Percentiles rank a stretch among this genome's conserved stretches.
Evolutionary conservation across 176 grass and related monocot genomes (phyloP).

Genomic region (Zoysia pacifica): DNA sequence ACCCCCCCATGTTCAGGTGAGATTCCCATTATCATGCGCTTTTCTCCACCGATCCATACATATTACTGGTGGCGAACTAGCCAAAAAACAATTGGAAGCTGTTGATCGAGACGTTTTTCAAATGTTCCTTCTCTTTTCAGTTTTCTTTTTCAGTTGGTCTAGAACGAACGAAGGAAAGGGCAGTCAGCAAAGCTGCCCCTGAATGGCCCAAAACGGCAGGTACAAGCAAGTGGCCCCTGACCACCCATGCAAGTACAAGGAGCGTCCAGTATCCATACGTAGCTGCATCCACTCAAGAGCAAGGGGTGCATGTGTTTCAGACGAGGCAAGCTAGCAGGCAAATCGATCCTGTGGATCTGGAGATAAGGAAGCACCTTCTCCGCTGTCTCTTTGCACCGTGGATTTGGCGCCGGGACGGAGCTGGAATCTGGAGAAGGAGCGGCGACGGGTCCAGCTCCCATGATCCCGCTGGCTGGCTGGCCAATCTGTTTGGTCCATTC

Average conservation of each 20-base stretch:
- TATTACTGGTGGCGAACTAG: neutral
- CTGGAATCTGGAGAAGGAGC: neutral
- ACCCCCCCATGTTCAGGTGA: conserved; percentile 12
- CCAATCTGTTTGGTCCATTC: neutral
- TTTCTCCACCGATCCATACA: neutral
- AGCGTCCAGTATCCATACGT: neutral
- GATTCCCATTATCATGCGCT: conserved; percentile 20
- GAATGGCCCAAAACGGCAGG: neutral
- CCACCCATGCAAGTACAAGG: neutral
- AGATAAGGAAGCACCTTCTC: neutral
- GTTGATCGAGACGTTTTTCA: neutral
- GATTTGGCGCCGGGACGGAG: neutral
- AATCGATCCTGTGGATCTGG: neutral
- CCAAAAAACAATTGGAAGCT: neutral
- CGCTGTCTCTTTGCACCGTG: neutral
- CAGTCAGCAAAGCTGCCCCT: neutral
- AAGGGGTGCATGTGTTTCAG: too few relatives aligned
- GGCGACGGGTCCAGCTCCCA: neutral
- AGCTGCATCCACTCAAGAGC: neutral
- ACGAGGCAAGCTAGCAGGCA: too few relatives aligned
- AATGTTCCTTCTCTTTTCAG: neutral
- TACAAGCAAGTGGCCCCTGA: neutral
- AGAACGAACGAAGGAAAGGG: neutral
- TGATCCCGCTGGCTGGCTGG: neutral
- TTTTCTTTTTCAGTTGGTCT: neutral